Evolutionary conservation across 2,329 filamentous ascomycete genomes (phyloP).

Genomic region (Trichophyton simii): DNA sequence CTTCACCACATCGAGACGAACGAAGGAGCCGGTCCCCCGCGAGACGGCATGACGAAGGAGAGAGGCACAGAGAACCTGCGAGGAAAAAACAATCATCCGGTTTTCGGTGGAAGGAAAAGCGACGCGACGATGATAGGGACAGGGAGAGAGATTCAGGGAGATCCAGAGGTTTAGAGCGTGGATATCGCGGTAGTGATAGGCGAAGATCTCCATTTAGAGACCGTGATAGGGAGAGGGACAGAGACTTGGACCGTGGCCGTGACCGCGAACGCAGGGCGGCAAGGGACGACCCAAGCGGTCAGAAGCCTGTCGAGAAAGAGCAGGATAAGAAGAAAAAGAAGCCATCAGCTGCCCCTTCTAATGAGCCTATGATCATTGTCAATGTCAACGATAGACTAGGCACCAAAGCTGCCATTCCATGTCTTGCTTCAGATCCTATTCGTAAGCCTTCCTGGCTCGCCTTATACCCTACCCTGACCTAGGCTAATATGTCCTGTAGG

Average conservation of each 20-base stretch:
- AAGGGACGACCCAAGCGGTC: constrained; percentile 14
- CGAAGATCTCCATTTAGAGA: constrained; percentile 13
- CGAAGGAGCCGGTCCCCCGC: constrained; percentile 34
- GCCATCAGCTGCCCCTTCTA: constrained; percentile 24
- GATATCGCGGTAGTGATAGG: constrained; percentile 33
- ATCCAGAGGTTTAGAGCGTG: constrained; percentile 40
- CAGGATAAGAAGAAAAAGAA: constrained; percentile 32
- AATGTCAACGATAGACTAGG: constrained; percentile 90
- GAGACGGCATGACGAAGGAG: constrained; percentile 20
- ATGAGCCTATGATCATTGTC: constrained; percentile 83
- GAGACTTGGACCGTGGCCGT: constrained; percentile 16
- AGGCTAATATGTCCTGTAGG: constrained; percentile 24
- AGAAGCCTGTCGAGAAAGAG: constrained; percentile 18
- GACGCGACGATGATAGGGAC: constrained; percentile 35
- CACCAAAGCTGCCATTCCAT: constrained; percentile 89
- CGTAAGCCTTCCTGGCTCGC: constrained; percentile 26
- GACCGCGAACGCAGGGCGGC: constrained; percentile 18
- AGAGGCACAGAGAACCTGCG: constrained; percentile 19
- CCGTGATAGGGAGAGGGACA: constrained; percentile 19
- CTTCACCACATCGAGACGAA: neutral
- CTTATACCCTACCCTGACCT: neutral
- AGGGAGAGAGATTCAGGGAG: constrained; percentile 23
- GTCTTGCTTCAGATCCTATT: constrained; percentile 70
- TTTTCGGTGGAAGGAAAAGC: constrained; percentile 40
- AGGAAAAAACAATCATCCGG: constrained; percentile 20